Base-by-base conservation (phyloP, 2,329 filamentous ascomycete species). In the Tolypocladium amazonense region DNA sequence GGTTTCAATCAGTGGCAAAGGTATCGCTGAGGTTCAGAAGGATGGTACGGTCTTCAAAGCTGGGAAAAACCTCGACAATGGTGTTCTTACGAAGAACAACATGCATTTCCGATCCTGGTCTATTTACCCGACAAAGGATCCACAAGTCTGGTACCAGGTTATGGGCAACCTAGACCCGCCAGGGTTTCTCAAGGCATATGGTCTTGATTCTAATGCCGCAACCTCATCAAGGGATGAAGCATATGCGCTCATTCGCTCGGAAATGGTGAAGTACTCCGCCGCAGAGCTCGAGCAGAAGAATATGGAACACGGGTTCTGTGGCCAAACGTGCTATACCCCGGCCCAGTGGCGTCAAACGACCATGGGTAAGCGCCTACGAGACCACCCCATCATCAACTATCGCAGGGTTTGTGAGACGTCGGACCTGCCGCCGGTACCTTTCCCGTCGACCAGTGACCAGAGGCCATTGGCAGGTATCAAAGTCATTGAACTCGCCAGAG, bases 401-500 rank as follows among this genome's bases (percentile, higher is more conserved):
- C 66, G 64, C 11, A 67, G 75, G 57, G 64, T 68, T 8, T 73
- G 77, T 57, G 70, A 56, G n/a, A 45, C 71, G 3, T 61, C 66
- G 18, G 59, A 71, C 4, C 73, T 73, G 0, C 69, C 71, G 0
- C 65, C 73, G 3, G 64, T 70, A 0, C 68, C 71, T 41, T 72
- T 74, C 35, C 66, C 72, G 0, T 63, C 68, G 33, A 63, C 65
- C 4, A 45, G 8, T 30, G 70, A 74, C 56, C 64, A 63, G 56
- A 64, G 74, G 4, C 76, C 70, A 0, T 72, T 82, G 4, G 72
- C 76, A 0, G 80, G 78, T 0, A 67, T 80, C 62, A 78, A 76
- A 59, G 75, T 84, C 1, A 68, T 84, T 11, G 81, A 84, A 62
- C 65, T 81, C 57, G 77, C 75, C 15, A 69, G 78, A 4, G 72